Evolutionary conservation across 2,329 filamentous ascomycete species (phyloP).

Genomic region (Neoarthrinium moseri): DNA sequence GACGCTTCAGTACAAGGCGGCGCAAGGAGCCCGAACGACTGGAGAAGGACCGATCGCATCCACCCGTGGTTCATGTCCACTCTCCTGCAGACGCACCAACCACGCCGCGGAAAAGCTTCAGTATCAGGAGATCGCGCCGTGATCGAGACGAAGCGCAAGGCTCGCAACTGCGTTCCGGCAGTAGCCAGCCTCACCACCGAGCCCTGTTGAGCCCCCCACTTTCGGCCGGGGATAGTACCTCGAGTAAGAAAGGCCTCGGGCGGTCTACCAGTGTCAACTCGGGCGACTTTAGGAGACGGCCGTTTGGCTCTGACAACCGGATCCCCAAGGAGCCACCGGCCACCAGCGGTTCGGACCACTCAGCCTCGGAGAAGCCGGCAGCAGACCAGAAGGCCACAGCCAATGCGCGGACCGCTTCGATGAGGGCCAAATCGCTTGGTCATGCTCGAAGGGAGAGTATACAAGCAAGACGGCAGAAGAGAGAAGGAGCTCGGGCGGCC

Average conservation of each 20-base stretch:
- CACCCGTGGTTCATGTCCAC: slow-evolving; percentile 75
- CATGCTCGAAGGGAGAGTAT: slow-evolving; percentile 91
- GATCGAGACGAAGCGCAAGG: slow-evolving; percentile 51
- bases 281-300: slow-evolving; percentile 72
- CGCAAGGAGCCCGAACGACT: slow-evolving; percentile 65
- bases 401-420: slow-evolving; percentile 60
- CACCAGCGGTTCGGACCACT: slow-evolving; percentile 79
- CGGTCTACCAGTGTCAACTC: slow-evolving; percentile 92
- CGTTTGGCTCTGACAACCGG: slow-evolving; percentile 41
- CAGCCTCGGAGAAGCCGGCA: slow-evolving; percentile 53
- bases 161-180: slow-evolving; percentile 51
- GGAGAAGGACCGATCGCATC: slow-evolving; percentile 65
- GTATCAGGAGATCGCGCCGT: slow-evolving; percentile 63
- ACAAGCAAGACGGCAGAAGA: slow-evolving; percentile 74
- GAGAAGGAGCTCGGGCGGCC: slow-evolving; percentile 70
- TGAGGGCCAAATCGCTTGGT: slow-evolving; percentile 82
- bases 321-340: slow-evolving; percentile 64
- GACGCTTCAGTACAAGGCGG: slow-evolving; percentile 87
- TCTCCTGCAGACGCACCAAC: slow-evolving; percentile 66
- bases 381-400: slow-evolving; percentile 50
- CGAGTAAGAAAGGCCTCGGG: slow-evolving; percentile 69
- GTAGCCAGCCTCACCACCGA: slow-evolving; percentile 69
- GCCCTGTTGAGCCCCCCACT: slow-evolving; percentile 75
- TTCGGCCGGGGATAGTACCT: slow-evolving; percentile 54
- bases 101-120: slow-evolving; percentile 82